A percentile compares a stretch with the other conserved stretches of the same genome.
Conservation (phyloP, 2,329 filamentous ascomycete genomes). For the Aureobasidium sp. region DNA sequence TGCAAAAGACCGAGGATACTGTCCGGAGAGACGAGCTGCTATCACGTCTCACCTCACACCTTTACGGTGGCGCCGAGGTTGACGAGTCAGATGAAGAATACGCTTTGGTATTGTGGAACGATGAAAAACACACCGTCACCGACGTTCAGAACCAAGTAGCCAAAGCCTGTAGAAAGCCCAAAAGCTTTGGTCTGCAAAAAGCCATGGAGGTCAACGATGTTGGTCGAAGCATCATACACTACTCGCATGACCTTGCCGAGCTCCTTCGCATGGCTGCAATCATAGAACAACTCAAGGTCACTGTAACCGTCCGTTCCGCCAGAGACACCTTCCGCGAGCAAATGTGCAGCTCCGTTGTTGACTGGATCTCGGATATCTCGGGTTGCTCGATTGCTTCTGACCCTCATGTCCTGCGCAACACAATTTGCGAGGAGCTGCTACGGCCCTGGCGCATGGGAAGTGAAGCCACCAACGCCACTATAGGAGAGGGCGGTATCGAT, state of each 20-base stretch:
- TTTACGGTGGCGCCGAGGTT: conserved; percentile 54
- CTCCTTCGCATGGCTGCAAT: conserved; percentile 74
- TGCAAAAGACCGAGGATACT: conserved; percentile 73
- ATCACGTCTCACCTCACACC: conserved; percentile 69
- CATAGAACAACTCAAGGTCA: conserved; percentile 92
- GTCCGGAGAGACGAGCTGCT: conserved; percentile 74
- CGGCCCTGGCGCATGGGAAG: conserved; percentile 84
- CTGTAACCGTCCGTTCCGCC: conserved; percentile 86
- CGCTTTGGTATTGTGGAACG: conserved; percentile 88
- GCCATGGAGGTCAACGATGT: conserved; percentile 86
- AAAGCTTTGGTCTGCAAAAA: conserved; percentile 61
- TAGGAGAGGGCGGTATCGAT: conserved; percentile 72
- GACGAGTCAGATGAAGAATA: conserved; percentile 65
- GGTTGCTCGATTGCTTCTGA: conserved; percentile 81
- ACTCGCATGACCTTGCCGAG: conserved; percentile 62
- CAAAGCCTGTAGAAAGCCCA: conserved; percentile 71
- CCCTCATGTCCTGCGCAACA: conserved; percentile 66
- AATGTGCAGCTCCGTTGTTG: conserved; percentile 96
- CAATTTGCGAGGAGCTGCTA: conserved; percentile 87
- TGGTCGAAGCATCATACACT: conserved; percentile 77
- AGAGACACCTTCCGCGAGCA: conserved; percentile 95
- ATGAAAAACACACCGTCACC: conserved; percentile 93
- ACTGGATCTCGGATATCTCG: conserved; percentile 90
- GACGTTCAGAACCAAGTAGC: conserved; percentile 89
- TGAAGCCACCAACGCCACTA: conserved; percentile 67